Conservation (phyloP, 148 eudicot genomes). For the Cornus suecica region DNA sequence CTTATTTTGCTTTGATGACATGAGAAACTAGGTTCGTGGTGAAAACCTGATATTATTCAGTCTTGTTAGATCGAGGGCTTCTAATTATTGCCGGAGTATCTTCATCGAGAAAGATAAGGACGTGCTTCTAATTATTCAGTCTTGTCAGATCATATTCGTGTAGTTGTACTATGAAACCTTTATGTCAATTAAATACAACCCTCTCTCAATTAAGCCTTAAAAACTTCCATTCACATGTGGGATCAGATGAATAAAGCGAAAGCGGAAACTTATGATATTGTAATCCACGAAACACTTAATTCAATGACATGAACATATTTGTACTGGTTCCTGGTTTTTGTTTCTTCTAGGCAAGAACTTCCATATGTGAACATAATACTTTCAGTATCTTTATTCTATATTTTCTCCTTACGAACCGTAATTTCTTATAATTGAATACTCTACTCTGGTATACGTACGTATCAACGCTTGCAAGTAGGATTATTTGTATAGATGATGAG, state of each 20-base stretch:
- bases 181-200: not conserved
- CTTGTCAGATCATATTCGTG: too few species aligned
- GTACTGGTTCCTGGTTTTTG: not conserved
- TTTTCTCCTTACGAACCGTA: too few species aligned
- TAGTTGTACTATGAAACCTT: not conserved
- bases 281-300: not conserved
- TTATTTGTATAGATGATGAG: not conserved
- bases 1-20: conserved; percentile 95
- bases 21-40: conserved; percentile 13
- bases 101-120: conserved; percentile 87
- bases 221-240: too few species aligned
- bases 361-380: too few species aligned
- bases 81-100: conserved; percentile 62
- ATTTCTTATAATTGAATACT: too few species aligned
- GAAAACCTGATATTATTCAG: conserved; percentile 11
- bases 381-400: too few species aligned
- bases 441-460: not conserved
- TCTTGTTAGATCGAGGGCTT: conserved; percentile 6
- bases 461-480: not conserved
- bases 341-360: too few species aligned
- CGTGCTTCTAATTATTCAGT: too few species aligned
- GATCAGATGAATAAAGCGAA: too few species aligned
- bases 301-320: not conserved
- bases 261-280: too few species aligned
- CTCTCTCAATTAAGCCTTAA: not conserved